Evolutionary conservation across 164 flowering plant genomes (phyloP).

Genomic region (Sextonia rubra): DNA sequence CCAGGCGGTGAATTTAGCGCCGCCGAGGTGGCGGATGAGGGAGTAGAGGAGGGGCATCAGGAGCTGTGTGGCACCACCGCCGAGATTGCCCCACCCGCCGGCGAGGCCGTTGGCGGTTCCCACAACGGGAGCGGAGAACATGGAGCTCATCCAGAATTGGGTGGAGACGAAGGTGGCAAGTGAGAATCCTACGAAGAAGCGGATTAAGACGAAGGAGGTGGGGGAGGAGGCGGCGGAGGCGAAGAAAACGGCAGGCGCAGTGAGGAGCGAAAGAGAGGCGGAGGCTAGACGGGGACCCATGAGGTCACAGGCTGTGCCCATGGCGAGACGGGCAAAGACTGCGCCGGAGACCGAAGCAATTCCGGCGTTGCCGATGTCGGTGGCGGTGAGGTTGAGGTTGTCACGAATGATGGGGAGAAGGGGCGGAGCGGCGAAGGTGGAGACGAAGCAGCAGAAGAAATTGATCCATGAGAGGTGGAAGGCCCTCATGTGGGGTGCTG

Average conservation of each 20-base stretch:
- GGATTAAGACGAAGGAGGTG: constrained; percentile 49
- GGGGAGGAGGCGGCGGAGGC: constrained; percentile 40
- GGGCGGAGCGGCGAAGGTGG: constrained; percentile 82
- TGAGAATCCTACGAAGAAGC: constrained; percentile 82
- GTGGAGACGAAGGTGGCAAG: constrained; percentile 80
- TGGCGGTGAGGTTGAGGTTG: constrained; percentile 65
- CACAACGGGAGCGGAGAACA: constrained; percentile 60
- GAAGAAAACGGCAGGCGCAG: constrained; percentile 70
- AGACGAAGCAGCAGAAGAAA: constrained; percentile 79
- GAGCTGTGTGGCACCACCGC: constrained; percentile 89
- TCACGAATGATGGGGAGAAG: constrained; percentile 77
- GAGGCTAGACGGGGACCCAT: constrained; percentile 80
- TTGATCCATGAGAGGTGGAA: constrained; percentile 83
- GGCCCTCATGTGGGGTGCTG: constrained; percentile 77
- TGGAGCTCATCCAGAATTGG: constrained; percentile 94
- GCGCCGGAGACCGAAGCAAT: constrained; percentile 86
- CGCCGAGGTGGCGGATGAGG: constrained; percentile 40
- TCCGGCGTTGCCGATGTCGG: constrained; percentile 85
- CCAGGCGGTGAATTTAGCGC: constrained; percentile 68
- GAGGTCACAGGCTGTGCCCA: constrained; percentile 85
- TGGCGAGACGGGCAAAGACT: constrained; percentile 64
- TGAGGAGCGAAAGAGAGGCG: constrained; percentile 52
- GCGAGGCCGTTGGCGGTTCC: constrained; percentile 74
- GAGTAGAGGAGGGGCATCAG: constrained; percentile 71
- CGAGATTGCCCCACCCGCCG: constrained; percentile 90